A percentile compares a stretch with the other conserved stretches of the same genome.
Evolutionary conservation across 169 alveolate species (phyloP).

Genomic region (Plasmodium coatneyi): DNA sequence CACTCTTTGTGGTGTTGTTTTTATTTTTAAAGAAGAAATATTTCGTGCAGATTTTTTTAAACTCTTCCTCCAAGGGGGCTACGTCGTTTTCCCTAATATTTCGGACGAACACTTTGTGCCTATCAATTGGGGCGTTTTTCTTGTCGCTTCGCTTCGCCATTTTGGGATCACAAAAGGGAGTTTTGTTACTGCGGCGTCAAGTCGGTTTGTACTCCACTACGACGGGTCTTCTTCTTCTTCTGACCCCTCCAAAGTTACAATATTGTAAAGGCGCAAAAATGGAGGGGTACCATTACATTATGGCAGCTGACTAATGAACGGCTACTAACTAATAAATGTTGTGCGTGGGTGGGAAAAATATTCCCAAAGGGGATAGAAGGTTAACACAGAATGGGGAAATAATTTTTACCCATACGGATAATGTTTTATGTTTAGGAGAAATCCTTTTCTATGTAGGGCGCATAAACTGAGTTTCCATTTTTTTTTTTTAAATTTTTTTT

Average conservation of each 20-base stretch:
- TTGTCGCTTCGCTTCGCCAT: constrained; percentile 5
- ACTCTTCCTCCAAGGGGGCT: constrained; percentile 1
- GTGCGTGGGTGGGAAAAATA: not conserved
- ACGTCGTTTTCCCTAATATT: constrained; percentile 48
- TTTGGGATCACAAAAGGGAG: not conserved
- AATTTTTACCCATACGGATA: not conserved
- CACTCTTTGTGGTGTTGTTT: constrained; percentile 31
- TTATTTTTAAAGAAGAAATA: constrained; percentile 61
- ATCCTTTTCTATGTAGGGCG: not conserved
- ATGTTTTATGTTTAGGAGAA: not conserved
- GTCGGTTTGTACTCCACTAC: not conserved
- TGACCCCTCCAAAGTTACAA: not conserved
- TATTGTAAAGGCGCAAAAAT: not conserved
- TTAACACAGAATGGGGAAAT: not conserved
- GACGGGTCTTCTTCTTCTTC: not conserved
- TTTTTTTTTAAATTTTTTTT: too few species aligned
- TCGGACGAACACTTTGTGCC: constrained; percentile 68
- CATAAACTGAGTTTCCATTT: not conserved
- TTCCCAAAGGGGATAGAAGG: not conserved
- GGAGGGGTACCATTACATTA: not conserved
- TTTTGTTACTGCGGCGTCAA: not conserved
- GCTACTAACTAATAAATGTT: not conserved
- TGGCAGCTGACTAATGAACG: not conserved
- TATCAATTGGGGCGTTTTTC: constrained; percentile 12
- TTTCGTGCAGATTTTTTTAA: constrained; percentile 31